Base-by-base conservation (phyloP, 2,329 filamentous ascomycete genomes). In the Aspergillus floridensis region DNA sequence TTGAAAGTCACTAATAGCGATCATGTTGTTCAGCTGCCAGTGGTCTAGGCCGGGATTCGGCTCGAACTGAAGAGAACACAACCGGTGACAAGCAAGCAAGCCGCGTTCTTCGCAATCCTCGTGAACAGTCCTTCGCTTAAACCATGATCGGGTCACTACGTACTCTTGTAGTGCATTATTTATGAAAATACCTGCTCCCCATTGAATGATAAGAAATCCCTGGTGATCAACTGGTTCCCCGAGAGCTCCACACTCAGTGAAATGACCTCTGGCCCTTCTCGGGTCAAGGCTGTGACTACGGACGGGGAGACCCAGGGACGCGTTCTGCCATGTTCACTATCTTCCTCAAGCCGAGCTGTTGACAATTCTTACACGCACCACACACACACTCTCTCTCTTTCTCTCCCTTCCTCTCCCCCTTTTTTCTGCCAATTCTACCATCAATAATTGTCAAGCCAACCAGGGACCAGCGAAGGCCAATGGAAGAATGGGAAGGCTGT, bases 211-310 rank as follows among this genome's bases (percentile, higher is more conserved):
- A 16, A 14, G 38, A 44, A 44, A 44, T 6, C 38, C 38, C 38
- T 44, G 16, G 32, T 35, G 50, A 52, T 52, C 50, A 44, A 52
- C 12, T 35, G 52, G 41, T 50, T 49, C 12, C 32, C 46, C 21
- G 29, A 48, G 46, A 35, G 58, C 56, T 53, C 58, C 58, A 59
- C 53, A 53, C 19, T 10, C 29, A 26, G 44, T 57, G 38, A 57
- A 35, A 47, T 24, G 38, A 46, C 44, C 32, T 21, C 32, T n/a
- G 35, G 38, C 16, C 35, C 4, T 41, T 41, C 14, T 41, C 35
- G 35, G 38, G 38, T 44, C 35, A 26, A 53, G 21, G 22, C 38
- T 22, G 41, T n/a, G 29, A 54, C 41, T 29, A 47, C 31, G 41
- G 52, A 32, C 52, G 6, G 26, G 6, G 38, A n/a, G 29, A 26